phyloP scores from a whole-genome alignment of 1,284 basidiomycete species.

The Lignosus rhinocerotis region DNA sequence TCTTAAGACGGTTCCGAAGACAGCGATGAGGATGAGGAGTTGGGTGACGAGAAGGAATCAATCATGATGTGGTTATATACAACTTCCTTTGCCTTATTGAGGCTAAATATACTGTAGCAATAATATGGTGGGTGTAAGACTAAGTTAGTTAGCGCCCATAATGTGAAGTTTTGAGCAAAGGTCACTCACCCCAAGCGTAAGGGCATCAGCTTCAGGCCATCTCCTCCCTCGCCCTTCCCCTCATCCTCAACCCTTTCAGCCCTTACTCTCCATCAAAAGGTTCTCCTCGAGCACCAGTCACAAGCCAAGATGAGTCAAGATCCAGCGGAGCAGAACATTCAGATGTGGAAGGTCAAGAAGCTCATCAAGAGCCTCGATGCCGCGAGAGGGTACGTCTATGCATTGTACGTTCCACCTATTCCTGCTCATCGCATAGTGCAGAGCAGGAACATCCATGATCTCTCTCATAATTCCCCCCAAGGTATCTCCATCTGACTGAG shows the following conservation, averaged over 20 bases:
- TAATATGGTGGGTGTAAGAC: background rate
- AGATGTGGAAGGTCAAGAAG: constrained; percentile 98
- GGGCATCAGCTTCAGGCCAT: too few relatives aligned
- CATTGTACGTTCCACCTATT: background rate
- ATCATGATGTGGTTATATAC: background rate
- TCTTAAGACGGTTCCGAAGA: constrained; percentile 11
- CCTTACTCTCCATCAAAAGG: constrained; percentile 5
- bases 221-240: constrained; percentile 4
- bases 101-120: too few relatives aligned
- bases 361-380: constrained; percentile 94
- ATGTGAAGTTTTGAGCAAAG: constrained; percentile 2
- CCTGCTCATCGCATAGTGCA: constrained; percentile 33
- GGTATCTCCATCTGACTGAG: constrained; percentile 47
- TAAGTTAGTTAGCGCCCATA: background rate
- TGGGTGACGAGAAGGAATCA: background rate
- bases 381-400: constrained; percentile 75
- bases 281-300: constrained; percentile 10
- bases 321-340: constrained; percentile 83
- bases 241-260: constrained; percentile 1
- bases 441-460: constrained; percentile 99
- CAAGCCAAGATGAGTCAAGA: constrained; percentile 70
- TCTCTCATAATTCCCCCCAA: constrained; percentile 95
- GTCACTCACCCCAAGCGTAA: too few relatives aligned
- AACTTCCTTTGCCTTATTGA: background rate
- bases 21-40: constrained; percentile 2